Base-by-base conservation (phyloP, 208 protist species). In the Acanthamoeba divionensis region DNA sequence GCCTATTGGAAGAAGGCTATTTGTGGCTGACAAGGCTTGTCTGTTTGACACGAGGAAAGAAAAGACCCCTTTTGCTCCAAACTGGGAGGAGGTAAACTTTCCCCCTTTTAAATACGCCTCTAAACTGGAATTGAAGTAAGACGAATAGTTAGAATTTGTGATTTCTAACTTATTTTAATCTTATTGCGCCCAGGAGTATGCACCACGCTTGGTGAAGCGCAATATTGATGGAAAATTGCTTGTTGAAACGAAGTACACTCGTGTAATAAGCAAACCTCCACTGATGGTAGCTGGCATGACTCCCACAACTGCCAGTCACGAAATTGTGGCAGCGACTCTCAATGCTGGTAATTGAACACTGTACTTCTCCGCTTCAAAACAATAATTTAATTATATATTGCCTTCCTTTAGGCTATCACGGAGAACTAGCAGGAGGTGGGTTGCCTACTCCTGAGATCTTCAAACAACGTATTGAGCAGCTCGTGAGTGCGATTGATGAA, bases 251-350 rank as follows among this genome's bases (percentile, higher is more conserved):
- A 62, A 67, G 21, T 92, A 92, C 31, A 92, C 71, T n/a, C 54
- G 90, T 12, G 52, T 95, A 21, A 60, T 95, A 29, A 93, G 94
- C 47, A 92, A 93, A 44, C 94, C 95, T 24, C 95, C 94, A 5
- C n/a, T 96, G 36, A 95, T 96, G 91, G 87, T 96, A 0, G 88
- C 94, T 24, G 95, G 95, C 29, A 96, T 96, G 95, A 96, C 95
- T 15, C 95, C 95, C 9, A 96, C 94, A 15, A 93, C 90, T 13
- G 47, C 60, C 24, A 75, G 57, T 38, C 62, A 62, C 45, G 57
- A 77, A 55, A 77, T 88, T 47, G 62, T 90, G n/a, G 73, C 90
- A 5, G 94, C 95, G 31, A 80, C 54, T 48, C 57, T 90, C 6
- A 95, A 96, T 65, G 95, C 95, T n/a, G n/a, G n/a, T n/a, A n/a